Conservation (phyloP, 2,329 filamentous ascomycete species). For the Chaetomium sp. region DNA sequence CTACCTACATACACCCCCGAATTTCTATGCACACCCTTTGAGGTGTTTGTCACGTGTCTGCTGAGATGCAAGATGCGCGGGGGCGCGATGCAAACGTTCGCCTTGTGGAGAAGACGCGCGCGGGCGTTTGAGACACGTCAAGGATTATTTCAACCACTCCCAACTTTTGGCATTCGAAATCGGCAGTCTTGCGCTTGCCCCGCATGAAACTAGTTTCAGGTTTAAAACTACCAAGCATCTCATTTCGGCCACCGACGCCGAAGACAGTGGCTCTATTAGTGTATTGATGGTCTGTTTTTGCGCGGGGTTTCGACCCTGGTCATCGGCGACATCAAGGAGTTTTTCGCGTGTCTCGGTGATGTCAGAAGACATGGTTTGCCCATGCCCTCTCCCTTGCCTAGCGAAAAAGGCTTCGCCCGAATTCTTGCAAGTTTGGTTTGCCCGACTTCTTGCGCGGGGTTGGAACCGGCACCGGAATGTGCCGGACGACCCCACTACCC, state of each 20-base stretch:
- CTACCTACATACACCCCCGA: no score
- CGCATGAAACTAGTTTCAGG: not conserved
- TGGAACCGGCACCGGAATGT: not conserved
- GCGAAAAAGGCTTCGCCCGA: not conserved
- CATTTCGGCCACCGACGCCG: not conserved
- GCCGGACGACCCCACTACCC: not conserved
- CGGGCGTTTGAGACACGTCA: not conserved
- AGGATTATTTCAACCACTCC: not conserved
- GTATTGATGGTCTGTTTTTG: not conserved
- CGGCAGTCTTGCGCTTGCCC: not conserved
- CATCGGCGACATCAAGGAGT: not conserved
- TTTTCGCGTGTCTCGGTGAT: not conserved
- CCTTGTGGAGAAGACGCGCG: not conserved
- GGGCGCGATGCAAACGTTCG: not conserved
- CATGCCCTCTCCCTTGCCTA: not conserved
- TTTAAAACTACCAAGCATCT: not conserved
- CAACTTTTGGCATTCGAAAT: not conserved
- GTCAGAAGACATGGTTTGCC: not conserved
- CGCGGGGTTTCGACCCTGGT: not conserved
- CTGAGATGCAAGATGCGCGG: not conserved
- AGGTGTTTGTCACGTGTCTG: not conserved
- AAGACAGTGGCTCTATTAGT: not conserved
- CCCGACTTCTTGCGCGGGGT: not conserved
- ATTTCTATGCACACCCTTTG: no score
- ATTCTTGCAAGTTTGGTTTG: not conserved